A percentile compares a stretch with the other conserved stretches of the same genome.
These are phyloP conservation scores for Venturia aucupariae DNA, from an alignment of 2,329 filamentous ascomycete species.

Conservation along the genomic window DNA sequence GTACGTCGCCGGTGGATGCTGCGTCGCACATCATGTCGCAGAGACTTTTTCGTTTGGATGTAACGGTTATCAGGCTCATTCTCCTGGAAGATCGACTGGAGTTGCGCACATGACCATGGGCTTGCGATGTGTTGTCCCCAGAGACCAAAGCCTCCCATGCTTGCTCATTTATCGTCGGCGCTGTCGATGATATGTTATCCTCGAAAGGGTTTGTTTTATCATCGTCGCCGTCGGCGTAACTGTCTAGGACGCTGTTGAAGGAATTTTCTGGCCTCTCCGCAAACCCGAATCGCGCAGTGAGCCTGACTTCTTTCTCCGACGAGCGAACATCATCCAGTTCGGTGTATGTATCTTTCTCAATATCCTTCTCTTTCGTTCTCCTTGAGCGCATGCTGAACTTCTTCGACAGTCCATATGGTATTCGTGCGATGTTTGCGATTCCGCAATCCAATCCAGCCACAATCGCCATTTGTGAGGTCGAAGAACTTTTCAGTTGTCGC, in stretches of 20 bases:
- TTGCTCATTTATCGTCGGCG: not conserved
- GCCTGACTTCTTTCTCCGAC: not conserved
- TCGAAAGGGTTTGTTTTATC: not conserved
- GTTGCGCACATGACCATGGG: not conserved
- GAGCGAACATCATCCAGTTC: not conserved
- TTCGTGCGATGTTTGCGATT: not conserved
- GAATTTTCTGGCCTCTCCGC: not conserved
- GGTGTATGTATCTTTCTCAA: not conserved
- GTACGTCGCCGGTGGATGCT: constrained; percentile 8
- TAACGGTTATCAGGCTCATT: not conserved
- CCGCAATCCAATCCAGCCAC: not conserved
- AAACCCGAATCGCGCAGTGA: not conserved
- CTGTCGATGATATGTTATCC: not conserved
- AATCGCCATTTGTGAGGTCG: not conserved
- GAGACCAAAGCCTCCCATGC: not conserved
- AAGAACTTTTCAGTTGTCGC: too few relatives aligned
- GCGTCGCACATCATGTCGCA: constrained; percentile 10
- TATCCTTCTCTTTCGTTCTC: not conserved
- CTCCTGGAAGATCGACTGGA: not conserved
- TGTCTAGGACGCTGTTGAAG: not conserved
- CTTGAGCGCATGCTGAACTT: not conserved
- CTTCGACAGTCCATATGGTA: not conserved
- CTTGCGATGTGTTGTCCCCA: not conserved
- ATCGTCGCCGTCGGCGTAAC: not conserved
- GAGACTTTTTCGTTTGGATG: not conserved